Evolutionary conservation across 2,329 filamentous ascomycete genomes (phyloP).

Genomic region (Chrysoporthe puriensis): DNA sequence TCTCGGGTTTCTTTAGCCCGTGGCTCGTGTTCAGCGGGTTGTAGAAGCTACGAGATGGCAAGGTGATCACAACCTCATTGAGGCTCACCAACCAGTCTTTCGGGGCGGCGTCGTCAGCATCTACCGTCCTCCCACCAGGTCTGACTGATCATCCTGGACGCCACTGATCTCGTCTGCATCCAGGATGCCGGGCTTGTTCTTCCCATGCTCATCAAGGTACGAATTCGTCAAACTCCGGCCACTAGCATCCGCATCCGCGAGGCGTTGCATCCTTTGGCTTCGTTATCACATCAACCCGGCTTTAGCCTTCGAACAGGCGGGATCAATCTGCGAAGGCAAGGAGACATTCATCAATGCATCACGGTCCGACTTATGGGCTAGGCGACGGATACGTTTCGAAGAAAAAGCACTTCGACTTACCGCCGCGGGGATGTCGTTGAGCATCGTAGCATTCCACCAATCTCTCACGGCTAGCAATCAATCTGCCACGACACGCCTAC

Average conservation of each 20-base stretch:
- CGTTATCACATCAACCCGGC: slow-evolving; percentile 13
- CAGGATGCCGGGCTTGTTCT: background rate
- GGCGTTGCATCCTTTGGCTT: background rate
- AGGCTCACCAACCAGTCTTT: slow-evolving; percentile 3
- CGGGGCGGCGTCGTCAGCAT: background rate
- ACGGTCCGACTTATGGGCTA: background rate
- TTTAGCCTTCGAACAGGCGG: slow-evolving; percentile 1
- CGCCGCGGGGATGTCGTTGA: background rate
- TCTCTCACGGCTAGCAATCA: slow-evolving; percentile 4
- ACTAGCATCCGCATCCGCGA: no score
- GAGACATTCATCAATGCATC: background rate
- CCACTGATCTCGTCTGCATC: background rate
- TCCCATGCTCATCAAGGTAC: background rate
- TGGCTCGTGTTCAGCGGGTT: background rate
- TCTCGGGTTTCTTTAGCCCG: slow-evolving; percentile 1
- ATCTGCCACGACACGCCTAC: slow-evolving; percentile 2
- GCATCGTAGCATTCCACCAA: slow-evolving; percentile 1
- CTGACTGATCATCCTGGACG: background rate
- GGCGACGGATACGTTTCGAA: background rate
- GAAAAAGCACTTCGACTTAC: background rate
- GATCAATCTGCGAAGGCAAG: background rate
- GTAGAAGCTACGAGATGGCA: slow-evolving; percentile 15
- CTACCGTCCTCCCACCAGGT: background rate
- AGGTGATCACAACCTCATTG: background rate
- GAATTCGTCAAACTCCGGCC: background rate